Percentiles rank a stretch among this genome's conserved stretches.
phyloP scores from a whole-genome alignment of 371 early-diverging fungal species.

The Mucor sp. region DNA sequence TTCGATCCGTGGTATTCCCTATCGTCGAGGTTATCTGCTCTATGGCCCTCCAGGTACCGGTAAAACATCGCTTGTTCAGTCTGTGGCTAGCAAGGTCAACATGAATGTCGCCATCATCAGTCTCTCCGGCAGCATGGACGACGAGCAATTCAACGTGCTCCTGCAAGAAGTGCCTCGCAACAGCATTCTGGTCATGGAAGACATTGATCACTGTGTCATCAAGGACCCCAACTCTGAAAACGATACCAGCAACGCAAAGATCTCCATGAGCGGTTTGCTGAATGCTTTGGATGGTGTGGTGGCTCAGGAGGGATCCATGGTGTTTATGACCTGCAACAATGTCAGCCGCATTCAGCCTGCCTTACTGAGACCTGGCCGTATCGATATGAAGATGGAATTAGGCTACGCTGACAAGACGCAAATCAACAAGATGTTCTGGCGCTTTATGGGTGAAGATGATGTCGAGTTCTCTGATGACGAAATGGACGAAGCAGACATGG shows the following conservation, averaged over 20 bases:
- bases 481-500: neutral
- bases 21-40: constrained; percentile 83
- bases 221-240: constrained; percentile 21
- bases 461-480: neutral
- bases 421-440: constrained; percentile 55
- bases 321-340: constrained; percentile 97
- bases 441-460: constrained; percentile 33
- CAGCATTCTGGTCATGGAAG: constrained; percentile 48
- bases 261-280: constrained; percentile 90
- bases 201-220: constrained; percentile 50
- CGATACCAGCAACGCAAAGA: constrained; percentile 53
- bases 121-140: constrained; percentile 33
- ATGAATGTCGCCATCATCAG: constrained; percentile 49
- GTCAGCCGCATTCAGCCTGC: constrained; percentile 93
- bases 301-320: constrained; percentile 84
- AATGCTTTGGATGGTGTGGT: constrained; percentile 96
- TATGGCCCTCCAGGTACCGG: constrained; percentile 77
- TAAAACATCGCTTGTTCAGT: constrained; percentile 66
- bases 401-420: constrained; percentile 77
- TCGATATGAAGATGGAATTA: constrained; percentile 85
- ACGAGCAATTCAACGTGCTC: constrained; percentile 33
- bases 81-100: constrained; percentile 54
- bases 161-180: constrained; percentile 34
- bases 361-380: constrained; percentile 94
- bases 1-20: constrained; percentile 87